Evolutionary conservation across 2,329 filamentous ascomycete genomes (phyloP), one percentile per base, ranked within the genome.

Genomic region (Torrubiella hemipterigena): DNA sequence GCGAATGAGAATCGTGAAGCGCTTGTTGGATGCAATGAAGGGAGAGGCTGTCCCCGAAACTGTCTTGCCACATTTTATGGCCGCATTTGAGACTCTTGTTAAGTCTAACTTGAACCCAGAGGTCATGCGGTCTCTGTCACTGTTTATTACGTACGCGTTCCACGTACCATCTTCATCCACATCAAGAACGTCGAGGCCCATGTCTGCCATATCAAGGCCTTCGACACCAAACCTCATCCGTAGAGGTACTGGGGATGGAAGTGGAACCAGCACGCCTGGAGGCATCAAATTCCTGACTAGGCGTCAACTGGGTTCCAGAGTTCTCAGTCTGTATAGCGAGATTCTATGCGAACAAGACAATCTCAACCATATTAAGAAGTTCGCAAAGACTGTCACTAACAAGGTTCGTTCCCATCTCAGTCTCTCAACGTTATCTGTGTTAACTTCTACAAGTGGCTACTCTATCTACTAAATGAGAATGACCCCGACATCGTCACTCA

Each of bases 101-200:
- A 78, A 77, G 40, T 82, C 77, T 40, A 89, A 82, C 45, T 73
- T 87, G 42, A 87, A 81, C 31, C 78, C 82, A 12, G 85, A 94
- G 50, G 77, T 89, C 17, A 77, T 94, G 48, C 76, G 89, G 21
- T 84, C 85, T 3, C 61, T 98, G 26, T 84, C 91, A 3, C 67
- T 96, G 15, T 96, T 93, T 49, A 81, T 98, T 40, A 95, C 89
- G 0, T 98, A 91, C 51, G 80, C 85, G 6, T 73, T 95, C 39
- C 86, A 95, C 48, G 59, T 65, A 2, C 59, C 67, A 0, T 43
- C 61, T 0, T 53, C 50, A 10, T 68, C 68, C 2, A 43, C 61
- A 15, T 54, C 67, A 8, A 63, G 73, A 28, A 73, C 67, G 2
- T 66, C 71, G 1, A 69, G 60, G 38, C 51, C 64, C 9, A 38